These are phyloP conservation scores for Ceratocystis cacaofunesta DNA, from an alignment of 2,329 filamentous ascomycete species.

Conservation along the genomic window DNA sequence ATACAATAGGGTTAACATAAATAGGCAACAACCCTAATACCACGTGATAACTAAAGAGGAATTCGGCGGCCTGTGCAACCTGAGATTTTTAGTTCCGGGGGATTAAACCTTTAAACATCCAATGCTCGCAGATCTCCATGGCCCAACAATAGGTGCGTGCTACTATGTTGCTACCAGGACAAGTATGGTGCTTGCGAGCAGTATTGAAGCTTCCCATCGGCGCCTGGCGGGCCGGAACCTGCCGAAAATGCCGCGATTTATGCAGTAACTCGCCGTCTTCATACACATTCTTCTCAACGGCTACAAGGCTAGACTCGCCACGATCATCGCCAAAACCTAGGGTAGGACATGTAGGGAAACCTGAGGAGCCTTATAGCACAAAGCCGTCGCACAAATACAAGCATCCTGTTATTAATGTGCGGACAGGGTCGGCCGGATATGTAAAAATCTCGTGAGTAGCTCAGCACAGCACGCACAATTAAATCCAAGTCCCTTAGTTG, in stretches of 20 bases:
- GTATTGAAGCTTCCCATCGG: background rate
- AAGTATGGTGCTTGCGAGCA: background rate
- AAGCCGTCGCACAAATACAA: background rate
- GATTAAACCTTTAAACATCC: background rate
- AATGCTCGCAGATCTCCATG: background rate
- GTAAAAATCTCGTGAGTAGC: constrained; percentile 36
- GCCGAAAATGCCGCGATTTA: background rate
- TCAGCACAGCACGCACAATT: background rate
- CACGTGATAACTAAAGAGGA: background rate
- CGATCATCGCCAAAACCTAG: background rate
- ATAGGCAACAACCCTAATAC: background rate
- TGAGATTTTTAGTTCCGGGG: background rate
- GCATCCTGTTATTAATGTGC: constrained; percentile 25
- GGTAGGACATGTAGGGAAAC: too few species aligned
- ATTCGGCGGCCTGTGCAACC: background rate
- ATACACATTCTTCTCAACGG: background rate
- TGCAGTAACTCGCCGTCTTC: background rate
- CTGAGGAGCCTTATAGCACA: background rate
- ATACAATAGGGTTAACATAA: background rate
- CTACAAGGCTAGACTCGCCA: background rate
- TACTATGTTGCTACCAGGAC: background rate
- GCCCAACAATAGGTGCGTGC: background rate
- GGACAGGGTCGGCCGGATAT: constrained; percentile 34
- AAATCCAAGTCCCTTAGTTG: background rate
- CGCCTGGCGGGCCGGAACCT: background rate